These are phyloP conservation scores for Chenopodium quinoa DNA, from an alignment of 148 eudicot genomes.

Conservation along the genomic window DNA sequence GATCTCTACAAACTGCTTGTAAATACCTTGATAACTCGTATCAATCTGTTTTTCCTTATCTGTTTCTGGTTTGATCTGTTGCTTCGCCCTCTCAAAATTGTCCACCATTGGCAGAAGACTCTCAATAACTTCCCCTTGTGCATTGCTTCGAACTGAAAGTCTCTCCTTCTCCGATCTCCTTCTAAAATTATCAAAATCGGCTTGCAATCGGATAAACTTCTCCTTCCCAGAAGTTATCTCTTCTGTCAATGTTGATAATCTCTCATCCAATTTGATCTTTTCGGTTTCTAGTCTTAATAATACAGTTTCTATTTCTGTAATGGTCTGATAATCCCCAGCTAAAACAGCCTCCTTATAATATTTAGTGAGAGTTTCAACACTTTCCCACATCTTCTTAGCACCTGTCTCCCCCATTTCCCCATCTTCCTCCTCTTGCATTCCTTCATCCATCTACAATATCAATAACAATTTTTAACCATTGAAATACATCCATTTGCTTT, in stretches of 20 bases:
- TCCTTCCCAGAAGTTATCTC: constrained; percentile 77
- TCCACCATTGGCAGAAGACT: constrained; percentile 94
- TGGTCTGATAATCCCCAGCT: constrained; percentile 48
- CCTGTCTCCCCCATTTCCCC: constrained; percentile 30
- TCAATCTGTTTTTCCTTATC: constrained; percentile 82
- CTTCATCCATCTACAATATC: constrained; percentile 25
- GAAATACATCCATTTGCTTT: background rate
- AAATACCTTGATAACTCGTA: constrained; percentile 92
- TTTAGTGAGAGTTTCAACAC: constrained; percentile 48
- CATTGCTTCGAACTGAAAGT: constrained; percentile 57
- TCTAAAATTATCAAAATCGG: constrained; percentile 91
- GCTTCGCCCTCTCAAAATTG: constrained; percentile 88
- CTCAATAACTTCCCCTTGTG: constrained; percentile 83
- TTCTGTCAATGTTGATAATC: constrained; percentile 43
- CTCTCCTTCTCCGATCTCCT: constrained; percentile 89
- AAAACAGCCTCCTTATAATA: constrained; percentile 70
- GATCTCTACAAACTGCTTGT: constrained; percentile 94
- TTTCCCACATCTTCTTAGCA: constrained; percentile 22
- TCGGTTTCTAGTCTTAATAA: constrained; percentile 52
- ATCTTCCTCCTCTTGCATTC: constrained; percentile 29
- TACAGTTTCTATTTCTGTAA: constrained; percentile 57
- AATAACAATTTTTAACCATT: background rate
- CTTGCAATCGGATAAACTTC: constrained; percentile 72
- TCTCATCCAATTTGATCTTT: constrained; percentile 54
- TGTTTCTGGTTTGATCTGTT: constrained; percentile 67